Base-by-base conservation (phyloP, 257 asterid genomes). In the Verbena officinalis region DNA sequence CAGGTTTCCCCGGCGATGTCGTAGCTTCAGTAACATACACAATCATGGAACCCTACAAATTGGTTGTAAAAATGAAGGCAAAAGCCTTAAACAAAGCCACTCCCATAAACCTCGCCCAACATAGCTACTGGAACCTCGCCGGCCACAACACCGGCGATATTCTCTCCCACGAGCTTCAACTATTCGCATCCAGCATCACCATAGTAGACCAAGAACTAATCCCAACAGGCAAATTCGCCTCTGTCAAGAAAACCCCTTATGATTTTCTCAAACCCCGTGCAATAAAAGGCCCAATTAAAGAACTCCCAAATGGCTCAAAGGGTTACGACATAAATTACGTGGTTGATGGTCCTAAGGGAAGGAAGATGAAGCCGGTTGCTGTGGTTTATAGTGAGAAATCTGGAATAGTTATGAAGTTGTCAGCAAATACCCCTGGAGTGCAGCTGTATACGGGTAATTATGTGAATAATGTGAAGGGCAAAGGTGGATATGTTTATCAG, bases 1-100 rank as follows among this genome's bases (percentile, higher is more conserved):
- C 65, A 86, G 94, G 97, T n/a, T 90, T 92, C 67, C 98, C 97
- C 0, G 98, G 97, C 10, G 80, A 34, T 30, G 77, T 92, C 49
- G 33, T 55, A 2, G 75, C 65, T 30, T 48, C 79, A 0, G 90
- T 89, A 50, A 89, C 84, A 16, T 89, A 89, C 16, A 58, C 77
- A 8, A 63, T 92, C 12, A 43, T 78, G 1, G 39, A 76, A 7
- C 79, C 79, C 0, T 65, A 87, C 83, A 78, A 65, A 2, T 52
- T 92, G 22, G 64, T 65, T 0, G 80, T 92, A 39, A 68, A 43
- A 58, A 85, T 92, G 93, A 73, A 54, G 64, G 98, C 93, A 3
- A 78, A 81, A 67, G 81, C 89, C 20, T 27, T 75, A 0, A 78
- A 89, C 77, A 92, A 87, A 72, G 83, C 89, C 13, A 92, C 96